Evolutionary conservation across 768 basidiomycete genomes (phyloP), one percentile per base, ranked within the genome.

Genomic region (Boletales sp.): DNA sequence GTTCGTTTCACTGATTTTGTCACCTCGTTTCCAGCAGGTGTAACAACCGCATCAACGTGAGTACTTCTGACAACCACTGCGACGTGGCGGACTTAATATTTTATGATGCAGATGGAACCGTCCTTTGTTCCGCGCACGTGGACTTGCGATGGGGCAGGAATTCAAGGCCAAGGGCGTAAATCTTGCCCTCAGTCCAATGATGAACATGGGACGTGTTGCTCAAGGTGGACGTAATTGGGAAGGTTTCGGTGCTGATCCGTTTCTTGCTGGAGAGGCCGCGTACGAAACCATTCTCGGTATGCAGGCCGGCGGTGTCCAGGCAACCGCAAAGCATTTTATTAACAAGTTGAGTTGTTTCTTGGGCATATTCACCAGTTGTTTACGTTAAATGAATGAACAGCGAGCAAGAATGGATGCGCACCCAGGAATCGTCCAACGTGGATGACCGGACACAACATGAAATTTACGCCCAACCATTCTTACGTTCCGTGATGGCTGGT

Each of bases 181-280:
- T 58, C 71, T 94, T 43, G 86, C 83, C 10, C 76, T 94, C 8
- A 80, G 78, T 28, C 80, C 90, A 0, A 89, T 89, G 86, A 93
- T 90, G 83, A 93, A 94, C 64, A 80, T 94, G 73, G 88, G 86
- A 1, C 81, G 89, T 15, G 69, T 85, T 17, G 83, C 87, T 3
- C 74, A 80, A 55, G 90, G 87, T 8, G 94, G 94, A 15, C 75
- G 94, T 28, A 92, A 94, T 67, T 95, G 91, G 90, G 94, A 95
- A 74, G 91, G 90, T n/a, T 94, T 93, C 50, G 92, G 93, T 30
- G 90, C 80, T 10, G 94, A 96, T 65, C 94, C 94, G 0, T 95
- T 82, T 71, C 72, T 95, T 14, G 60, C 80, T n/a, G 91, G 94
- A 12, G 90, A 90, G 61, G 74, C 73, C 7, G 77, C 83, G 3